A percentile compares a stretch with the other conserved stretches of the same genome.
These are phyloP conservation scores for Pythium scleroteichum DNA, from an alignment of 352 stramenopile genomes.

Conservation along the genomic window DNA sequence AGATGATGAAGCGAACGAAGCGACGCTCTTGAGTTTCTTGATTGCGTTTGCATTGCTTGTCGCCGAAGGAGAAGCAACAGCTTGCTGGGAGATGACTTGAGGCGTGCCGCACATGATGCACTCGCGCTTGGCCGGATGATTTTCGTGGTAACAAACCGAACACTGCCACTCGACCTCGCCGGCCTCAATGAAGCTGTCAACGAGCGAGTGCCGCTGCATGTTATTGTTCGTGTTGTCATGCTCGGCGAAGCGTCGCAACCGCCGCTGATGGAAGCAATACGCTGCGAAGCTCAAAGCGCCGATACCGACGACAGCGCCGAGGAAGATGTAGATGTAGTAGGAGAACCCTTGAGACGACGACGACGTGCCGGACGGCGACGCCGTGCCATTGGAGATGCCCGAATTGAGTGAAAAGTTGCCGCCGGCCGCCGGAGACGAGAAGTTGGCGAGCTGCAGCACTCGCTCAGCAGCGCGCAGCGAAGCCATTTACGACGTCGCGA, in stretches of 20 bases:
- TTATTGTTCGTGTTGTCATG: constrained; percentile 84
- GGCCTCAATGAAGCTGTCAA: constrained; percentile 72
- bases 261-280: constrained; percentile 73
- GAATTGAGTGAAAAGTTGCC: constrained; percentile 7
- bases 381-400: constrained; percentile 1
- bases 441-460: constrained; percentile 15
- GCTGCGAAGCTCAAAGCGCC: constrained; percentile 41
- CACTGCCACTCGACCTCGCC: constrained; percentile 83
- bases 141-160: constrained; percentile 83
- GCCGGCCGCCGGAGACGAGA: constrained; percentile 4
- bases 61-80: constrained; percentile 33
- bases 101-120: constrained; percentile 84
- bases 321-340: constrained; percentile 77
- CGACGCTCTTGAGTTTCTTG: constrained; percentile 18
- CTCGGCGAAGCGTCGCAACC: constrained; percentile 54
- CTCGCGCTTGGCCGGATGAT: constrained; percentile 78
- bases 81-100: constrained; percentile 76
- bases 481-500: neutral
- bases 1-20: constrained; percentile 33
- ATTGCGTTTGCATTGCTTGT: constrained; percentile 18
- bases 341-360: constrained; percentile 27
- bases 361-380: constrained; percentile 5
- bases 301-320: constrained; percentile 57
- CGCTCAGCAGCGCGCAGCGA: constrained; percentile 13
- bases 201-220: constrained; percentile 82